Conservation (phyloP, 2,329 filamentous ascomycete species). For the Fusarium sp. region DNA sequence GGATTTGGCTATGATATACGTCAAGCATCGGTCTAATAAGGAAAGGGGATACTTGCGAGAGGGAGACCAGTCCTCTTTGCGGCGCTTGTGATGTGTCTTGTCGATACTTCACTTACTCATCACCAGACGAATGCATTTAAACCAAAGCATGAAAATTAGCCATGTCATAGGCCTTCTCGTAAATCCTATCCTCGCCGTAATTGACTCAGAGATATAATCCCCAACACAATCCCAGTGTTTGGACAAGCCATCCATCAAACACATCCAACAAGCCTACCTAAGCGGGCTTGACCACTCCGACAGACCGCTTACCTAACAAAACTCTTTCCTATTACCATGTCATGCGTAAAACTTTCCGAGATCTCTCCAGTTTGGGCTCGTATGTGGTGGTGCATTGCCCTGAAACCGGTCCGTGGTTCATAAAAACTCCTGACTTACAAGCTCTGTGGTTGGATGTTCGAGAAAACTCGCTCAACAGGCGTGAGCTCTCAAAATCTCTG, state of each 20-base stretch:
- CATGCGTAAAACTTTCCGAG: background rate
- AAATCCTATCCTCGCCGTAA: background rate
- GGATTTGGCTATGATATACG: background rate
- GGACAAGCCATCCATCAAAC: background rate
- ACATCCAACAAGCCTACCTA: background rate
- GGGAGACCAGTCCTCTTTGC: background rate
- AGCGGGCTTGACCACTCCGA: background rate
- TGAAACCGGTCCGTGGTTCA: background rate
- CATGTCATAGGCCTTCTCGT: background rate
- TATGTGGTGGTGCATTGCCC: background rate
- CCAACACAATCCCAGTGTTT: background rate
- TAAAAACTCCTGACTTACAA: background rate
- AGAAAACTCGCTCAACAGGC: background rate
- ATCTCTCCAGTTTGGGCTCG: background rate
- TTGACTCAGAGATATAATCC: background rate
- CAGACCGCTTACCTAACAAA: background rate
- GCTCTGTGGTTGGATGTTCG: background rate
- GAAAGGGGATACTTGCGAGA: background rate
- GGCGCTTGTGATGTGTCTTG: background rate
- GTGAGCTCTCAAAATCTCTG: background rate
- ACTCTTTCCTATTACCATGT: background rate
- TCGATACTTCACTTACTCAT: background rate
- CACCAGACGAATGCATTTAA: background rate
- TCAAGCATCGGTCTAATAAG: background rate
- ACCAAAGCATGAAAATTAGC: accelerated